Percentiles rank a stretch among this genome's conserved stretches.
phyloP scores from a whole-genome alignment of 768 basidiomycete genomes.

The Suillus ampliporus region DNA sequence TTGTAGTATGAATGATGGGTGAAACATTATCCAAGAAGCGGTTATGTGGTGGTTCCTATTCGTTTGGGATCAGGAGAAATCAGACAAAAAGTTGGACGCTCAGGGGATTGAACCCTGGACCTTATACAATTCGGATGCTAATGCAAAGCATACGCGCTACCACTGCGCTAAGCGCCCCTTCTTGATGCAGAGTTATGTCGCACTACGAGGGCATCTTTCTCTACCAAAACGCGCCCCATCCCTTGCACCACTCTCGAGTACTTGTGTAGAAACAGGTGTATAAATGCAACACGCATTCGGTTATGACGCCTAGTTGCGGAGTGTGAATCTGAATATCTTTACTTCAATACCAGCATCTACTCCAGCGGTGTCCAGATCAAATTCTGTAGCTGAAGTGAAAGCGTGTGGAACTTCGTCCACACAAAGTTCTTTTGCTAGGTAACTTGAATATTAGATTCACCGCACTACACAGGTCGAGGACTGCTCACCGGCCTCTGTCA shows the following conservation, averaged over 20 bases:
- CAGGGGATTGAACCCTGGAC: slow-evolving; percentile 52
- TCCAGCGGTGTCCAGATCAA: slow-evolving; percentile 32
- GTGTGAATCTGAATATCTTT: slow-evolving; percentile 50
- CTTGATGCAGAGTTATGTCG: fast-evolving
- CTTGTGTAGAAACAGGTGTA: not conserved
- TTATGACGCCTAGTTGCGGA: not conserved
- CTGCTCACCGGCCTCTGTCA: slow-evolving; percentile 38
- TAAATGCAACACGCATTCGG: not conserved
- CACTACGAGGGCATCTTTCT: not conserved
- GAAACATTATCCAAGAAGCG: no score
- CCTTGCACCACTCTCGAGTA: not conserved
- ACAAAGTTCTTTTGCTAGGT: slow-evolving; percentile 27
- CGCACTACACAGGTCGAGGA: not conserved
- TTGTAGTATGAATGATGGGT: no score
- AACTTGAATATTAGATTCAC: slow-evolving; percentile 1
- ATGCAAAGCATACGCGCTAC: slow-evolving; percentile 38
- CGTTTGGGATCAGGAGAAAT: not conserved
- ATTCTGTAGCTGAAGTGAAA: slow-evolving; percentile 16
- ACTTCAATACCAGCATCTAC: slow-evolving; percentile 44
- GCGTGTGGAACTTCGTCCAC: slow-evolving; percentile 34
- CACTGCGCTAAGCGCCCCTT: slow-evolving; percentile 34
- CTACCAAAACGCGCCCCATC: no score
- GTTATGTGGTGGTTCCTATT: no score
- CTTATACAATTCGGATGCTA: slow-evolving; percentile 39
- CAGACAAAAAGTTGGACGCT: slow-evolving; percentile 37